Conservation (phyloP, 495 filamentous ascomycete species). For the Peziza echinospora region DNA sequence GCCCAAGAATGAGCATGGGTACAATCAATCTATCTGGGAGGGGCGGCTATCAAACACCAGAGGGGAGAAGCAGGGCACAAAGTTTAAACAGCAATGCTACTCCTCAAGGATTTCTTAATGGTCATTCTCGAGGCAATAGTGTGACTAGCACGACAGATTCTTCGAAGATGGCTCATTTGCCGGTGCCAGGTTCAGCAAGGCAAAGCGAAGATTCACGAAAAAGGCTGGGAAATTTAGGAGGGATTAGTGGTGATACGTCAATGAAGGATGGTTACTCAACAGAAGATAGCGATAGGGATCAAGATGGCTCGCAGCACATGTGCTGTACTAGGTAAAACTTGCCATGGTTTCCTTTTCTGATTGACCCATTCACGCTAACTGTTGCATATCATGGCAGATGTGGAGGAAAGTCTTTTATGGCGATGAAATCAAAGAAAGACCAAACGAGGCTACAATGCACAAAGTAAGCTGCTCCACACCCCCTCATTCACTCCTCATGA, state of each 20-base stretch:
- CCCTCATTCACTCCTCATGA: too few species aligned
- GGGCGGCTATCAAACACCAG: background rate
- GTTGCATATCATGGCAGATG: conserved; percentile 8
- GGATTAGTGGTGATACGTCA: conserved; percentile 10
- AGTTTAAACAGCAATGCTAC: background rate
- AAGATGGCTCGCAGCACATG: background rate
- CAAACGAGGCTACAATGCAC: conserved; percentile 18
- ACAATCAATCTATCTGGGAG: background rate
- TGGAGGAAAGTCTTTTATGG: conserved; percentile 17
- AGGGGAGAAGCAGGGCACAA: background rate
- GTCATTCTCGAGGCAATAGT: background rate
- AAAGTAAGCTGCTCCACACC: conserved; percentile 10
- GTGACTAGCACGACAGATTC: background rate
- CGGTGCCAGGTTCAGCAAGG: background rate
- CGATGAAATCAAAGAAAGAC: conserved; percentile 17
- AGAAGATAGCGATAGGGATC: background rate
- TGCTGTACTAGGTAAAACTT: too few species aligned
- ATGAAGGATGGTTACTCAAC: background rate
- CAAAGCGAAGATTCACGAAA: background rate
- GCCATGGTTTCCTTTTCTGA: too few species aligned
- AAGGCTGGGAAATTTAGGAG: background rate
- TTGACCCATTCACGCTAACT: background rate
- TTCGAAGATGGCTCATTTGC: background rate
- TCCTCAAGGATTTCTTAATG: background rate
- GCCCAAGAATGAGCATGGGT: conserved; percentile 8